phyloP scores from a whole-genome alignment of 805 yeast species.

The Candida maesae region DNA sequence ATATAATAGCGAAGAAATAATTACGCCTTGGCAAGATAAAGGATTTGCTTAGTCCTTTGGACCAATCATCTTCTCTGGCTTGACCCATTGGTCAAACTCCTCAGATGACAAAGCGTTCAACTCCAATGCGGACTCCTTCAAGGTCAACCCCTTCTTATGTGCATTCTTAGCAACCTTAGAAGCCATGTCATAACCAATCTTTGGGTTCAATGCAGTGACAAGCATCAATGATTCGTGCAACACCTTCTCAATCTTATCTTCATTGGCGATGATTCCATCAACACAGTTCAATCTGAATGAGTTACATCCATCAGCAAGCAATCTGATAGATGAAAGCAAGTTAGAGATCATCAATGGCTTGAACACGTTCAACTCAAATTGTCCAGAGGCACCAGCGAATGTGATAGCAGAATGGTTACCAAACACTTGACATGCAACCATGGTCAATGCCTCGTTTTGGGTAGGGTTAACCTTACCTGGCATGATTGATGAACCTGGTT shows the following conservation, averaged over 20 bases:
- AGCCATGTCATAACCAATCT: conserved; percentile 97
- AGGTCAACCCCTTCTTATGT: conserved; percentile 94
- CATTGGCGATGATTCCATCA: conserved; percentile 89
- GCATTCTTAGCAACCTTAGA: conserved; percentile 98
- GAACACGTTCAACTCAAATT: conserved; percentile 96
- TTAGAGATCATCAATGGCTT: conserved; percentile 94
- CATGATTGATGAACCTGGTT: conserved; percentile 99
- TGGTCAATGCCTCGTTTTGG: conserved; percentile 97
- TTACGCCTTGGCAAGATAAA: no score
- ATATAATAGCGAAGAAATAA: no score
- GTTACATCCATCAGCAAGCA: conserved; percentile 82
- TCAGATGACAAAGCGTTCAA: conserved; percentile 76
- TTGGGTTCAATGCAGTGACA: conserved; percentile 97
- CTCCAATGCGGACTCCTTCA: conserved; percentile 92
- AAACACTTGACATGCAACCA: conserved; percentile 96
- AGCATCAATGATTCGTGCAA: conserved; percentile 95
- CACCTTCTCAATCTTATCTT: conserved; percentile 78
- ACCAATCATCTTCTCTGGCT: conserved; percentile 97
- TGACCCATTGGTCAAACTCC: conserved; percentile 95
- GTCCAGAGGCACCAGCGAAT: conserved; percentile 98
- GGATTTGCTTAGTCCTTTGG: conserved; percentile 47
- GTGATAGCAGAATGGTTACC: conserved; percentile 96
- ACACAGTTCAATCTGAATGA: conserved; percentile 95
- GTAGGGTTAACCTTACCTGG: conserved; percentile 99
- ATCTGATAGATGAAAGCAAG: conserved; percentile 81